Evolutionary conservation across 805 yeast species (phyloP).

Genomic region (Tetrapisispora namnaoensis): DNA sequence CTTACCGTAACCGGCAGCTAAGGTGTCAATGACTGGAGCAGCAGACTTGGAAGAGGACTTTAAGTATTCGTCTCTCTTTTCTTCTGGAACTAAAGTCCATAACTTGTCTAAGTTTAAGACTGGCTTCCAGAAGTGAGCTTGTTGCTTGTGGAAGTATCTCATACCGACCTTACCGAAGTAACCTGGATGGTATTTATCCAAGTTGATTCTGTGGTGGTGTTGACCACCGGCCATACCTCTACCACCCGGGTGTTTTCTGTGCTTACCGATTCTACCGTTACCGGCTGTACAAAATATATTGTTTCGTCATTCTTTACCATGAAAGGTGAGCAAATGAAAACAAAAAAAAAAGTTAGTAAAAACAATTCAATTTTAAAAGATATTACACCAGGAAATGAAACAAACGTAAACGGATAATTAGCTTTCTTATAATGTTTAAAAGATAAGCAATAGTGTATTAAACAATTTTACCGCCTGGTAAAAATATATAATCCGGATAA

Average conservation of each 20-base stretch:
- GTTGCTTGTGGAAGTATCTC: conserved; percentile 98
- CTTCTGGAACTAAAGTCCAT: conserved; percentile 93
- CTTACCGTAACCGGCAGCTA: conserved; percentile 99
- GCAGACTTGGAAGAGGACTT: conserved; percentile 73
- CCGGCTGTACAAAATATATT: conserved; percentile 58
- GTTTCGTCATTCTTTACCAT: background rate
- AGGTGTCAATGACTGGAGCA: conserved; percentile 98
- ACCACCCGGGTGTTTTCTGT: conserved; percentile 99
- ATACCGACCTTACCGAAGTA: conserved; percentile 99
- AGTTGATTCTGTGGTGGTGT: conserved; percentile 99
- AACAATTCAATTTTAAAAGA: background rate
- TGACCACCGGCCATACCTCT: conserved; percentile 99
- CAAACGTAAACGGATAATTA: background rate
- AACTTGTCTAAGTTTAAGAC: conserved; percentile 95
- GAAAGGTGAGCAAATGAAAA: background rate
- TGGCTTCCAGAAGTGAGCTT: conserved; percentile 95
- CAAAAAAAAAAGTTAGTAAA: conserved; percentile 1
- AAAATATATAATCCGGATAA: background rate
- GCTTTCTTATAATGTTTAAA: background rate
- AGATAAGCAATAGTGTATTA: background rate
- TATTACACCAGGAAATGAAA: background rate
- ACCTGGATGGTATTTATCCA: conserved; percentile 99
- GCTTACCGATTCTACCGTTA: conserved; percentile 99
- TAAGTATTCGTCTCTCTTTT: conserved; percentile 89
- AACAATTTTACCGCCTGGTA: conserved; percentile 1